Evolutionary conservation across 768 basidiomycete species (phyloP).

Genomic region (Tephrocybe rancida): DNA sequence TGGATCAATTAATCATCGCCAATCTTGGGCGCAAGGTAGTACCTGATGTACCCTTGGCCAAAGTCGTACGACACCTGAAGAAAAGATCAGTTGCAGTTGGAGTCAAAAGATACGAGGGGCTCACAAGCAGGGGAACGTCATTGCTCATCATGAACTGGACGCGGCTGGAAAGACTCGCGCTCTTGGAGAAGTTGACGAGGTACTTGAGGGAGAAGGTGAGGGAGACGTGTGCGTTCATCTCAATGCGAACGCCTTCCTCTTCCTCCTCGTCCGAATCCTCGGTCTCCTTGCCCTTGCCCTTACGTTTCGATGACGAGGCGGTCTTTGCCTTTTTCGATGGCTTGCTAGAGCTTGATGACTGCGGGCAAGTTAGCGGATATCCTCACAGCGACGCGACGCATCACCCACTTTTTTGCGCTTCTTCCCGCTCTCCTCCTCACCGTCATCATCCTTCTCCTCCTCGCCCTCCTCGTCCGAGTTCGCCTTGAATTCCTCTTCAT

Average conservation of each 20-base stretch:
- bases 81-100: not conserved
- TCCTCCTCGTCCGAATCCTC: slow-evolving; percentile 50
- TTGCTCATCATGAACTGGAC: slow-evolving; percentile 91
- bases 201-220: slow-evolving; percentile 97
- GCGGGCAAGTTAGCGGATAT: slow-evolving; percentile 9
- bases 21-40: slow-evolving; percentile 97
- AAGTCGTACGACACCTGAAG: slow-evolving; percentile 86
- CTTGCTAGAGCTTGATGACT: slow-evolving; percentile 43
- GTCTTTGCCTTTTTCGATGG: slow-evolving; percentile 49
- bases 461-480: slow-evolving; percentile 58
- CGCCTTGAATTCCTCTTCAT: slow-evolving; percentile 49
- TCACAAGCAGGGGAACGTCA: slow-evolving; percentile 85
- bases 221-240: slow-evolving; percentile 89
- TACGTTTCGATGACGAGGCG: slow-evolving; percentile 34
- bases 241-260: slow-evolving; percentile 63
- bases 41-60: slow-evolving; percentile 84
- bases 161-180: slow-evolving; percentile 65
- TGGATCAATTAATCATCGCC: slow-evolving; percentile 61
- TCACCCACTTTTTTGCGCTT: slow-evolving; percentile 68
- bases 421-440: slow-evolving; percentile 54
- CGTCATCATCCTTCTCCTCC: slow-evolving; percentile 56
- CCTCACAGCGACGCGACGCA: not conserved
- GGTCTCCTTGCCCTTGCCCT: slow-evolving; percentile 62
- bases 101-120: slow-evolving; percentile 23
- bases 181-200: slow-evolving; percentile 95